phyloP scores from a whole-genome alignment of 2,329 filamentous ascomycete species.

The Colletotrichum sp. region DNA sequence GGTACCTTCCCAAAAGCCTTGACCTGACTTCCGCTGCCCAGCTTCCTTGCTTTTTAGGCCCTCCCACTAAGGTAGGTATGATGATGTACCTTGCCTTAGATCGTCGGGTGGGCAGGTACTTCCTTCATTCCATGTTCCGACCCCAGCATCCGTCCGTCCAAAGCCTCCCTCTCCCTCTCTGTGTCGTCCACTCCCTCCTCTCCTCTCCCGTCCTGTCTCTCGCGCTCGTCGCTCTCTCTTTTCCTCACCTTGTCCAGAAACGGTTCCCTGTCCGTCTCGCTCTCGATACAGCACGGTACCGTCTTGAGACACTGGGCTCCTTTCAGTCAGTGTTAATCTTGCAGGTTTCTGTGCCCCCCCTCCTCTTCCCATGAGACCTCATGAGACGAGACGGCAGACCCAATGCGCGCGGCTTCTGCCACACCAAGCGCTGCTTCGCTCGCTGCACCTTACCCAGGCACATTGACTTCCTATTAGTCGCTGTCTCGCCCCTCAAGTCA shows the following conservation, averaged over 20 bases:
- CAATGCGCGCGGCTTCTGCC: conserved; percentile 13
- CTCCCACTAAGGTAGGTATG: neutral
- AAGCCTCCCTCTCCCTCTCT: neutral
- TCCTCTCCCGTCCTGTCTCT: neutral
- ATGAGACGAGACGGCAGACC: conserved; percentile 5
- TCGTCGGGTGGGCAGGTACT: neutral
- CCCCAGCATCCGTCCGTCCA: neutral
- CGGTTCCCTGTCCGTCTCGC: neutral
- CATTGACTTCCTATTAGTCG: neutral
- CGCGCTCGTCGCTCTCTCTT: neutral
- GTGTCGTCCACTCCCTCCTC: neutral
- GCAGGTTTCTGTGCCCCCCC: neutral
- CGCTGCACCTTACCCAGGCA: conserved; percentile 1
- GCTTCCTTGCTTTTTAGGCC: neutral
- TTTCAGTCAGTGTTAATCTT: neutral
- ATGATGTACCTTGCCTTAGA: neutral
- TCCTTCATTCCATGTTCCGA: neutral
- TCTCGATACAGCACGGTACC: neutral
- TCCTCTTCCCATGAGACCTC: neutral
- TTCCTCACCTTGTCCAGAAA: neutral
- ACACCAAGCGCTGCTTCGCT: neutral
- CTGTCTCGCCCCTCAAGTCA: neutral
- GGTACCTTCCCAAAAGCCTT: neutral
- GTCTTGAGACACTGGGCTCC: neutral
- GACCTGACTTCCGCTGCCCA: neutral